These are phyloP conservation scores for Cytospora mali DNA, from an alignment of 2,329 filamentous ascomycete genomes.

Conservation along the genomic window DNA sequence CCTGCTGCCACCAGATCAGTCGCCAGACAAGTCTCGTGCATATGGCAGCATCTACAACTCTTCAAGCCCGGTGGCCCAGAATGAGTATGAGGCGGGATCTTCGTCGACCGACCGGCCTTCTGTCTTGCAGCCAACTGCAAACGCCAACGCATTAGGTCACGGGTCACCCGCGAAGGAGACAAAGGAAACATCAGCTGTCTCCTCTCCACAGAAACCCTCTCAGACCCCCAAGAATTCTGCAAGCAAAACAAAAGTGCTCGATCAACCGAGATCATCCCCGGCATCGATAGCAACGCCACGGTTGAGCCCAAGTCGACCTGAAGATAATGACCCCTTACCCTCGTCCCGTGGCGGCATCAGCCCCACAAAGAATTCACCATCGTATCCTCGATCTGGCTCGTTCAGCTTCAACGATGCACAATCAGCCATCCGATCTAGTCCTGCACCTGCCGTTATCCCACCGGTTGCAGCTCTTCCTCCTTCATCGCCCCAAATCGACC, in stretches of 20 bases:
- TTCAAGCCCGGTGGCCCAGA: constrained; percentile 33
- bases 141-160: constrained; percentile 29
- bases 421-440: constrained; percentile 35
- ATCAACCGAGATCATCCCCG: constrained; percentile 32
- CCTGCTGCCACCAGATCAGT: constrained; percentile 45
- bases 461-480: constrained; percentile 61
- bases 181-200: constrained; percentile 33
- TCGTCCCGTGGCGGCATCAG: constrained; percentile 52
- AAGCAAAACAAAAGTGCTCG: constrained; percentile 23
- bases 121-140: constrained; percentile 30
- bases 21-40: constrained; percentile 43
- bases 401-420: constrained; percentile 31
- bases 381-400: constrained; percentile 34
- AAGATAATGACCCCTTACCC: constrained; percentile 42
- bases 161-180: constrained; percentile 38
- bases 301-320: constrained; percentile 32
- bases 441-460: constrained; percentile 54
- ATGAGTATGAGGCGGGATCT: constrained; percentile 18
- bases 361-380: constrained; percentile 55
- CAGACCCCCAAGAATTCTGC: constrained; percentile 25
- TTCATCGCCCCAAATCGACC: constrained; percentile 57
- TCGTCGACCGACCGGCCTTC: constrained; percentile 20
- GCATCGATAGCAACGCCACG: constrained; percentile 29
- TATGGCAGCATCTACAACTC: constrained; percentile 43
- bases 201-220: constrained; percentile 27